phyloP scores from a whole-genome alignment of 805 yeast genomes.

The Ogataea minuta region DNA sequence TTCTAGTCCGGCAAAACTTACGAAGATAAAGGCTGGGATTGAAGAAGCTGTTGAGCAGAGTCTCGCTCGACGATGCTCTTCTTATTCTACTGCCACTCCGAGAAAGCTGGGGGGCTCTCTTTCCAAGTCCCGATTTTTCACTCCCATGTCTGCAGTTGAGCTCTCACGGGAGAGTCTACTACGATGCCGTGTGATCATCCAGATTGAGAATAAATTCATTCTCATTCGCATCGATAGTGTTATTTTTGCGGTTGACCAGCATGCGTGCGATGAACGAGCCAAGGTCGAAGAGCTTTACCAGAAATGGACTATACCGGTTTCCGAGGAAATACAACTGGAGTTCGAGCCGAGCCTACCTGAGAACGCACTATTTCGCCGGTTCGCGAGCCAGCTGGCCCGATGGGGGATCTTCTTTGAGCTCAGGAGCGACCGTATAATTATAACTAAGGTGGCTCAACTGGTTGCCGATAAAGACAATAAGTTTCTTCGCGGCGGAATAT shows the following conservation, averaged over 20 bases:
- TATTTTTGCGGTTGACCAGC: conserved; percentile 65
- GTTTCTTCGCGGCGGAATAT: conserved; percentile 37
- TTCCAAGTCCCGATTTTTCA: conserved; percentile 20
- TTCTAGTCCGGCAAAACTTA: conserved; percentile 19
- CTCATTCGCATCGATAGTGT: conserved; percentile 35
- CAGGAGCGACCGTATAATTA: conserved; percentile 21
- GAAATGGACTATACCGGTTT: conserved; percentile 31
- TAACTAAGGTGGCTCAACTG: conserved; percentile 41
- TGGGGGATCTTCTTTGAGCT: conserved; percentile 44
- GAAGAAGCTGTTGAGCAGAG: neutral
- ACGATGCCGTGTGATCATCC: conserved; percentile 43
- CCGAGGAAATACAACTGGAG: conserved; percentile 1
- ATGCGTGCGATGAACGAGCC: conserved; percentile 80
- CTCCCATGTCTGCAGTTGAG: conserved; percentile 5
- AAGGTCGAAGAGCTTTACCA: conserved; percentile 51
- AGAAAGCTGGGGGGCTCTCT: neutral
- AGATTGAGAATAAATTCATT: conserved; percentile 65
- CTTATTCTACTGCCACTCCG: too few species aligned
- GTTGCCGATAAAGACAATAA: conserved; percentile 20
- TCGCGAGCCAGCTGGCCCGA: conserved; percentile 4
- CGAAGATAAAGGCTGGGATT: conserved; percentile 1
- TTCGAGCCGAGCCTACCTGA: conserved; percentile 34
- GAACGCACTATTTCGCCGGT: conserved; percentile 30
- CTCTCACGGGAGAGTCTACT: conserved; percentile 25
- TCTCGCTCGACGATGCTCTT: too few species aligned